phyloP scores from a whole-genome alignment of 305 asterid species.

The Solanum hybrid region DNA sequence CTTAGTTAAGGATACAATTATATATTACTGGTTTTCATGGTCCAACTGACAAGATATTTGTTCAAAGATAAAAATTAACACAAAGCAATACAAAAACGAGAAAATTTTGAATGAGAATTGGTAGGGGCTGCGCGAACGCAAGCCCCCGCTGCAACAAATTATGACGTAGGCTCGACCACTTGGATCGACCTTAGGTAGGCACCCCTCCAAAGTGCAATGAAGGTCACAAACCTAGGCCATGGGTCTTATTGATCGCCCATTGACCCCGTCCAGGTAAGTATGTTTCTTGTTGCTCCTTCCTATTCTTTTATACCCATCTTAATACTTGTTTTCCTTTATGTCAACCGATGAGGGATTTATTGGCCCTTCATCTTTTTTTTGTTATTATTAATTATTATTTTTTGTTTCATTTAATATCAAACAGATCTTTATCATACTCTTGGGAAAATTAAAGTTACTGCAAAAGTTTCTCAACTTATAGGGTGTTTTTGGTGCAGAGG shows the following conservation, averaged over 20 bases:
- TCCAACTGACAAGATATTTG: not conserved
- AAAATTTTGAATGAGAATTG: no score
- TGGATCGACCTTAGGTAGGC: constrained; percentile 26
- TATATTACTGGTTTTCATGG: not conserved
- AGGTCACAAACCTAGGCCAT: constrained; percentile 6
- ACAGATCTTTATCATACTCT: not conserved
- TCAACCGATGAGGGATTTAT: not conserved
- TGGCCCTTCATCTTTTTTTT: rapidly evolving
- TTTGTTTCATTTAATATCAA: no score
- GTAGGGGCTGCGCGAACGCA: constrained; percentile 3
- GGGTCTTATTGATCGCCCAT: constrained; percentile 3
- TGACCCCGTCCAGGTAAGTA: constrained; percentile 25
- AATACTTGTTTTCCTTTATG: not conserved
- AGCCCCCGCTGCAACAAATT: constrained; percentile 35
- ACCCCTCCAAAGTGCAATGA: constrained; percentile 15
- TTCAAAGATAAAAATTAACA: no score
- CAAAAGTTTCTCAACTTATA: no score
- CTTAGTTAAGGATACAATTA: no score
- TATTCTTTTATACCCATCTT: not conserved
- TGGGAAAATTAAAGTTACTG: not conserved
- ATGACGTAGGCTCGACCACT: constrained; percentile 49
- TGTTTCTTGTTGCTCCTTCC: not conserved
- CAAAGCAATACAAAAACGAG: no score
- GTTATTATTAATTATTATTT: no score
- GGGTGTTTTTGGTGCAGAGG: no score